These are phyloP conservation scores for Cynara cardunculus DNA, from an alignment of 129 eudicot species.

Conservation along the genomic window DNA sequence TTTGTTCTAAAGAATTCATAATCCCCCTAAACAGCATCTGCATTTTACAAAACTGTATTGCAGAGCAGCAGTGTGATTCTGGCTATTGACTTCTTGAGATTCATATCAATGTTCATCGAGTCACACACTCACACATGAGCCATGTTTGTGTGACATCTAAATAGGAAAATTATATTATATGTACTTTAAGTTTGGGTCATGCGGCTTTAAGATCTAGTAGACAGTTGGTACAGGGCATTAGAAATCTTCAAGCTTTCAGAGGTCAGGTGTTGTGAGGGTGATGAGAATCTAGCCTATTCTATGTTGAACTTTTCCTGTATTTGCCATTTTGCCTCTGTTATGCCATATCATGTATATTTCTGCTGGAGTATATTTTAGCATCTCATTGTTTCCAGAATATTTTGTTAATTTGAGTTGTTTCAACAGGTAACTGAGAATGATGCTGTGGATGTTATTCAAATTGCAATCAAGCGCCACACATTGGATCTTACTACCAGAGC, in stretches of 20 bases:
- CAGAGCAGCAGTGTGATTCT: neutral
- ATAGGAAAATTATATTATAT: neutral
- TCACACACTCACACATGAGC: neutral
- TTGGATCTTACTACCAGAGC: slow-evolving; percentile 84
- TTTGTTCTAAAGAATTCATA: neutral
- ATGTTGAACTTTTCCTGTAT: neutral
- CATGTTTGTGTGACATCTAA: neutral
- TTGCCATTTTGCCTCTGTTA: neutral
- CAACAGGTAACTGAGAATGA: slow-evolving; percentile 92
- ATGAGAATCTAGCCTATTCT: neutral
- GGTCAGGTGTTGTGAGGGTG: neutral
- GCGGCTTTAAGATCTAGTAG: neutral
- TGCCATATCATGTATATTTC: neutral
- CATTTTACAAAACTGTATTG: neutral
- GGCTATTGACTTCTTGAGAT: neutral
- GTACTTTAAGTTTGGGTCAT: neutral
- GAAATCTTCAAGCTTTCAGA: neutral
- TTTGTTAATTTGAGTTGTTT: slow-evolving; percentile 8
- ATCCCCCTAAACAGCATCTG: neutral
- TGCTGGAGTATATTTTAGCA: neutral
- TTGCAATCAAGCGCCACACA: slow-evolving; percentile 58
- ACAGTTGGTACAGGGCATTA: neutral
- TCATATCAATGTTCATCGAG: neutral
- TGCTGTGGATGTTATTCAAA: slow-evolving; percentile 81
- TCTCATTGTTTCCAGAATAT: neutral